Base-by-base conservation (phyloP, 179 eudicot species). In the Actinidia arguta region DNA sequence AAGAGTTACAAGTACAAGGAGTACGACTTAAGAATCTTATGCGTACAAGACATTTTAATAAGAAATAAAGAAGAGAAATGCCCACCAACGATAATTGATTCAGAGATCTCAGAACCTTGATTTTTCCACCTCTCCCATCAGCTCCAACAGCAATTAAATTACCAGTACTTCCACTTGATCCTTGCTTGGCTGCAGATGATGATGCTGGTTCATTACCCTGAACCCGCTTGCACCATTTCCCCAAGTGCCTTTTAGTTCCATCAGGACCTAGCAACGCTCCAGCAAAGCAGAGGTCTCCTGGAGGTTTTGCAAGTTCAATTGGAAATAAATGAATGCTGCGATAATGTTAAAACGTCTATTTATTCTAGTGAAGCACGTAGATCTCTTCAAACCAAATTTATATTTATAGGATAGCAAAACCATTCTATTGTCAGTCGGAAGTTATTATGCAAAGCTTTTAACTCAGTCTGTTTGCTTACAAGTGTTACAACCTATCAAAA, bases 201-300 rank as follows among this genome's bases (percentile, higher is more conserved):
- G 59, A 47, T 36, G 18, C 55, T 25, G 86, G 77, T 48, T 78
- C 88, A 59, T 88, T 91, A 83, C 81, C 85, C 81, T 88, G 93
- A 78, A 69, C 82, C 76, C 93, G 85, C 86, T 93, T 96, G 89
- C 97, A 92, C 93, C 93, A 83, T 88, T 91, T 92, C 3, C 99
- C 99, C 78, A 96, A 84, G 83, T 94, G 92, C 88, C 92, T 89
- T 81, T 81, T 91, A 44, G 87, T 87, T 83, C 98, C 99, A 85
- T 93, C 96, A 56, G 99, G 96, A 73, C 96, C 98, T 44, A 92
- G 84, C 66, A 94, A 81, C 18, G 93, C 94, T 77, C 93, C 99
- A 83, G 95, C 83, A 88, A 96, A 95, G 82, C 97, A 94, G 58
- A 85, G 75, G 69, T 90, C 92, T 80, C 90, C 96, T 90, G 87